Evolutionary conservation across 495 filamentous ascomycete genomes (phyloP).

Genomic region (Podospora comata): DNA sequence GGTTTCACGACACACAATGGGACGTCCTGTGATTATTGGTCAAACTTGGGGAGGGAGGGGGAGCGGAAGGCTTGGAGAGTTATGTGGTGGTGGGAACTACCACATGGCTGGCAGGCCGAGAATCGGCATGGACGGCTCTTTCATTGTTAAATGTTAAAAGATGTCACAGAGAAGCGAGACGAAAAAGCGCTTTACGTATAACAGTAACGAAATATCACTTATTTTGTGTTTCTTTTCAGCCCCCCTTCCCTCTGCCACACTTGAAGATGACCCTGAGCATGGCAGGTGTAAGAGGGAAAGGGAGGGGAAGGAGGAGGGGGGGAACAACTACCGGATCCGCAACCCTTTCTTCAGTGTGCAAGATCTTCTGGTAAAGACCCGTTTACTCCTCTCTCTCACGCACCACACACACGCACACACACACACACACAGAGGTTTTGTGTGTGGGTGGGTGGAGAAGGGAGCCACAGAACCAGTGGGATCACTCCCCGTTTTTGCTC

Average conservation of each 20-base stretch:
- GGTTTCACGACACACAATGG: neutral
- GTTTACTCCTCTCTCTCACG: neutral
- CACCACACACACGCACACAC: neutral
- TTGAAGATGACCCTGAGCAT: neutral
- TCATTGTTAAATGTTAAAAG: neutral
- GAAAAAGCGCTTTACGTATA: neutral
- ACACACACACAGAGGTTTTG: neutral
- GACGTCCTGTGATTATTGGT: neutral
- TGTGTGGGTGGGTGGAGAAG: neutral
- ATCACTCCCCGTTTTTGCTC: neutral
- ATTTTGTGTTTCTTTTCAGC: neutral
- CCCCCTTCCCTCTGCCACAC: too few species aligned
- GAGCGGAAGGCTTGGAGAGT: neutral
- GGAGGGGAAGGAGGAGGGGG: neutral
- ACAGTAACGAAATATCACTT: conserved; percentile 9
- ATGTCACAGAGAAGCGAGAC: neutral
- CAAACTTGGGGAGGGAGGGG: neutral
- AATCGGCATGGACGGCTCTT: conserved; percentile 13
- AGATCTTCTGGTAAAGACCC: neutral
- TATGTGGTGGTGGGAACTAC: neutral
- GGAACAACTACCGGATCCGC: neutral
- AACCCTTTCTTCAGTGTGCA: neutral
- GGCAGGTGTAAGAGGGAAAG: neutral
- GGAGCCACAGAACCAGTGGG: too few species aligned
- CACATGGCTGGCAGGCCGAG: conserved; percentile 8